Base-by-base conservation (phyloP, 768 basidiomycete genomes). In the Lanmaoa rubissima region DNA sequence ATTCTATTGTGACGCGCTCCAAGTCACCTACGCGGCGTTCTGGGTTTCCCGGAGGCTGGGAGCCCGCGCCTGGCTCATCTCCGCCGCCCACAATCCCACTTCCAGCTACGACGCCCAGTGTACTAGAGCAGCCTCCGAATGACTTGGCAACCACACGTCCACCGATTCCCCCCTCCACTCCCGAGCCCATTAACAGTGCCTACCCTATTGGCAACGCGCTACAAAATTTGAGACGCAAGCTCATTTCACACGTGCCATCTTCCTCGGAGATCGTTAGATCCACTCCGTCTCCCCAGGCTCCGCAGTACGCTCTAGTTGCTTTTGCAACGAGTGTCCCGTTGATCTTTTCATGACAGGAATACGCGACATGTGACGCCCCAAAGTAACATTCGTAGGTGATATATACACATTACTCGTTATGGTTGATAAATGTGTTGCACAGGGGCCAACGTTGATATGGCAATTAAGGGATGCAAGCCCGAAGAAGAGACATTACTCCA, bases 391-490 rank as follows among this genome's bases (percentile, higher is more conserved):
- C 67, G 80, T 81, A 53, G 28, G 75, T 57, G 13, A 35, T 44
- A 10, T 19, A 3, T 17, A 26, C 44, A 32, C 5, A 8, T 19
- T 24, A 7, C 10, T n/a, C 4, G 14, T 21, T 24, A 19, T 34
- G 14, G 11, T 48, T 58, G 51, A 58, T 26, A 12, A 1, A 51
- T 19, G 54, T 31, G 16, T 61, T 17, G 38, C 48, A 60, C 57
- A 63, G 62, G 68, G 79, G 85, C 80, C 7, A 90, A 89, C 55
- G 87, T 88, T 46, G 79, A 86, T 32, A 80, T 84, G 76, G 89
- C 89, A 11, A 79, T 90, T 59, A 81, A 76, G 51, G 88, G 87
- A 2, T 94, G 91, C 64, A 79, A 81, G 47, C 80, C 82, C 5
- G 91, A 94, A 71, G 80, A 80, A 24, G 78, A 79, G 7, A 78